These are phyloP conservation scores for Dichotomocladium elegans DNA, from an alignment of 371 early-diverging fungal genomes.

Conservation along the genomic window DNA sequence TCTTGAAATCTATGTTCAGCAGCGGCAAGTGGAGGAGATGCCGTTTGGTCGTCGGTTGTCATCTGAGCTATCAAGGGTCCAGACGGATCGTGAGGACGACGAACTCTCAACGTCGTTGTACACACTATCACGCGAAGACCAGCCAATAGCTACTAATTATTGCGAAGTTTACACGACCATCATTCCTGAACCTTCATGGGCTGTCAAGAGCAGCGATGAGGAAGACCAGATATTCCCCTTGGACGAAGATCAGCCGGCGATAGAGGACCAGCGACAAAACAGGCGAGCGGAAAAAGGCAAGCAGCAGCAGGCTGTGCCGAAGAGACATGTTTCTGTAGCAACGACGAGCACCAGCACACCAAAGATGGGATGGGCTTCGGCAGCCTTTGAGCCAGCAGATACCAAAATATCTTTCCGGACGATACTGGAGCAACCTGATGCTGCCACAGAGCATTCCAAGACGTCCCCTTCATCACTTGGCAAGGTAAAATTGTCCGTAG, in stretches of 20 bases:
- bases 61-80: no score
- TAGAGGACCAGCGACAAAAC: background rate
- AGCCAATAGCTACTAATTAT: slow-evolving; percentile 7
- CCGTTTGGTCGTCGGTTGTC: slow-evolving; percentile 17
- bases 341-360: no score
- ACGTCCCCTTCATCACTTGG: slow-evolving; percentile 2
- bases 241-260: slow-evolving; percentile 11
- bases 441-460: background rate
- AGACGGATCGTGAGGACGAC: slow-evolving; percentile 11
- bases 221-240: background rate
- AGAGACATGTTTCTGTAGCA: no score
- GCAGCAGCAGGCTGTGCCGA: background rate
- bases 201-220: slow-evolving; percentile 1
- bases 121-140: slow-evolving; percentile 22
- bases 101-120: slow-evolving; percentile 32
- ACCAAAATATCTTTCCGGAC: slow-evolving; percentile 26
- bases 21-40: slow-evolving; percentile 11
- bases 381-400: background rate
- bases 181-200: slow-evolving; percentile 9
- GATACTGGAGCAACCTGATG: slow-evolving; percentile 24
- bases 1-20: slow-evolving; percentile 20
- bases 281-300: background rate
- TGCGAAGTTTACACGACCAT: slow-evolving; percentile 22
- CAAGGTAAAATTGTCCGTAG: slow-evolving; percentile 5
- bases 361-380: background rate